Percentiles rank a stretch among this genome's conserved stretches.
These are phyloP conservation scores for Avicennia marina DNA, from an alignment of 257 asterid genomes.

Conservation along the genomic window DNA sequence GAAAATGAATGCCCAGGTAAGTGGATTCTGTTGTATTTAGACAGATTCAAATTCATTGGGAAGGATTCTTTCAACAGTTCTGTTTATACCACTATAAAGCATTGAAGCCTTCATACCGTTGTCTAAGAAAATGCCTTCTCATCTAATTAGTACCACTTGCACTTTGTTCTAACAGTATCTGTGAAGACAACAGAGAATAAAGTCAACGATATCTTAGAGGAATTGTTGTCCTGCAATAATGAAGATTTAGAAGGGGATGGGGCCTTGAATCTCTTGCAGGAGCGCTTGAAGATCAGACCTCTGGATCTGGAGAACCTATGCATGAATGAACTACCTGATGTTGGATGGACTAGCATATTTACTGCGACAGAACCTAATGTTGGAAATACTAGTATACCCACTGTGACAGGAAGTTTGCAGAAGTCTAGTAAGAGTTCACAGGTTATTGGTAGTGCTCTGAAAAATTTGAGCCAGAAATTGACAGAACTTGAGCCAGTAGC, in stretches of 20 bases:
- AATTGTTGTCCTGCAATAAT: constrained; percentile 13
- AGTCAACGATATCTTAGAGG: constrained; percentile 37
- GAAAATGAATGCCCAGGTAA: constrained; percentile 56
- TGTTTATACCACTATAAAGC: neutral
- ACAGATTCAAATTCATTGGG: constrained; percentile 8
- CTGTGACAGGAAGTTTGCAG: too few species aligned
- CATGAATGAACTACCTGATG: neutral
- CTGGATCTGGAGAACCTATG: too few species aligned
- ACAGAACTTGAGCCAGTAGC: too few species aligned
- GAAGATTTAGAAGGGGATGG: constrained; percentile 8
- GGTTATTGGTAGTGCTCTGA: too few species aligned
- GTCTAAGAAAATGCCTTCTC: neutral
- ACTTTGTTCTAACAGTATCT: too few species aligned
- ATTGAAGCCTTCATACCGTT: neutral
- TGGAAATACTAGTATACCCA: constrained; percentile 16
- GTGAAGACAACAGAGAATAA: too few species aligned
- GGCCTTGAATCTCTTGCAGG: constrained; percentile 40
- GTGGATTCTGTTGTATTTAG: constrained; percentile 22
- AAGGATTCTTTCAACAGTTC: constrained; percentile 8
- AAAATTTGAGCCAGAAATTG: too few species aligned
- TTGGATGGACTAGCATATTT: too few species aligned
- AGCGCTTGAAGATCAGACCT: constrained; percentile 44
- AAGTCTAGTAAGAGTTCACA: too few species aligned
- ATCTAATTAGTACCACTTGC: constrained; percentile 14
- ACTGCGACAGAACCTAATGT: constrained; percentile 21